Percentiles rank a stretch among this genome's conserved stretches.
These are phyloP conservation scores for Lasiodiplodia theobromae DNA, from an alignment of 2,329 filamentous ascomycete genomes.

Conservation along the genomic window DNA sequence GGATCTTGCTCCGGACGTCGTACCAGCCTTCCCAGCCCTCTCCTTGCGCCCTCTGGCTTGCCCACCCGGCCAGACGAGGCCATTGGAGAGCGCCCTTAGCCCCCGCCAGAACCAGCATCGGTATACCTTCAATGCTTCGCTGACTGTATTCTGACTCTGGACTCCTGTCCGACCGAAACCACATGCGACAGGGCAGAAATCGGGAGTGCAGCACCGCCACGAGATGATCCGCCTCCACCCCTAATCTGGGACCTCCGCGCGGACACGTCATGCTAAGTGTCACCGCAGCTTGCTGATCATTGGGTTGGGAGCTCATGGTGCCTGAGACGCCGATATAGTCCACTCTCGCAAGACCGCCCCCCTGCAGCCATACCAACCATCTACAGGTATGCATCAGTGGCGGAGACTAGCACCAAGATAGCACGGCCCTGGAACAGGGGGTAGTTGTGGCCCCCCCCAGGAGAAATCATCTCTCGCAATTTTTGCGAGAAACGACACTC, in stretches of 20 bases:
- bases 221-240: conserved; percentile 2
- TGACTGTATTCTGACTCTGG: neutral
- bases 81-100: neutral
- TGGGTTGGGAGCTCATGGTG: neutral
- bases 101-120: neutral
- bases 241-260: neutral
- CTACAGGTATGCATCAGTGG: no score
- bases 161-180: neutral
- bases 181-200: neutral
- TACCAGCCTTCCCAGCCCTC: neutral
- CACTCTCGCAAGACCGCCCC: neutral
- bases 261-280: conserved; percentile 11
- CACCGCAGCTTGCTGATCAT: conserved; percentile 6
- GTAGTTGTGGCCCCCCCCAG: no score
- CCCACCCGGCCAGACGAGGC: no score
- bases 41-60: neutral
- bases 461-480: no score
- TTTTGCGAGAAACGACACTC: no score
- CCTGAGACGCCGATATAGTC: neutral
- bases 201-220: conserved; percentile 4
- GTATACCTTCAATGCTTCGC: neutral
- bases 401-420: neutral
- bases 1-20: neutral
- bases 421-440: no score
- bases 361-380: neutral